Percentiles rank a stretch among this genome's conserved stretches.
Conservation (phyloP, 805 yeast genomes). For the Pichia nakasei region DNA sequence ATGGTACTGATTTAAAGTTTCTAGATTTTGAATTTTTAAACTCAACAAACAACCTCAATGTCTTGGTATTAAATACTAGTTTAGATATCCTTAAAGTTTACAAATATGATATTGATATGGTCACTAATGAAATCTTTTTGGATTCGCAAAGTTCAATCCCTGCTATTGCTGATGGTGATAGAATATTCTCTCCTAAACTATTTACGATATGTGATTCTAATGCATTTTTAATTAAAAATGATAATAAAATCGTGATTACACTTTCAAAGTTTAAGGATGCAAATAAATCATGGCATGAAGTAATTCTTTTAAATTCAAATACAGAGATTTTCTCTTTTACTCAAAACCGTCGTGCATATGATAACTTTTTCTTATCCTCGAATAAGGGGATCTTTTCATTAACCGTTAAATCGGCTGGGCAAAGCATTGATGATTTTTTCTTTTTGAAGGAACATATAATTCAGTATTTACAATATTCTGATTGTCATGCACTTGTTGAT, state of each 20-base stretch:
- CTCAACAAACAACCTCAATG: not conserved
- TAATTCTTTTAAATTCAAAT: constrained; percentile 45
- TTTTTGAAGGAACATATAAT: constrained; percentile 67
- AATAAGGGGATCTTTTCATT: constrained; percentile 48
- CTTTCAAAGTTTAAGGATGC: constrained; percentile 33
- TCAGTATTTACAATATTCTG: constrained; percentile 68
- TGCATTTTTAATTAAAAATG: not conserved
- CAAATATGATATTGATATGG: not conserved
- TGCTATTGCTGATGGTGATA: not conserved
- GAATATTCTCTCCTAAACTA: not conserved
- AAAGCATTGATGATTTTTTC: not conserved
- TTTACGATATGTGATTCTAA: not conserved
- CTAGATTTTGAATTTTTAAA: constrained; percentile 1
- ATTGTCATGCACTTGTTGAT: constrained; percentile 11
- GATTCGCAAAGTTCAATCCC: not conserved
- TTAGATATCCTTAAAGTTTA: not conserved
- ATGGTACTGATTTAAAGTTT: not conserved
- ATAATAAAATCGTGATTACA: constrained; percentile 42
- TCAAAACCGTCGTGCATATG: constrained; percentile 5
- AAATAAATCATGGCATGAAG: constrained; percentile 70
- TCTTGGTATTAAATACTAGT: not conserved
- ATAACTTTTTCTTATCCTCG: constrained; percentile 31
- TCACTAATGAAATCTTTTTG: not conserved
- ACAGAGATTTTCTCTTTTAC: constrained; percentile 54
- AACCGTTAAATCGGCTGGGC: constrained; percentile 14